Evolutionary conservation across 108 stramenopile species (phyloP).

Genomic region (Epithemia pelagica): DNA sequence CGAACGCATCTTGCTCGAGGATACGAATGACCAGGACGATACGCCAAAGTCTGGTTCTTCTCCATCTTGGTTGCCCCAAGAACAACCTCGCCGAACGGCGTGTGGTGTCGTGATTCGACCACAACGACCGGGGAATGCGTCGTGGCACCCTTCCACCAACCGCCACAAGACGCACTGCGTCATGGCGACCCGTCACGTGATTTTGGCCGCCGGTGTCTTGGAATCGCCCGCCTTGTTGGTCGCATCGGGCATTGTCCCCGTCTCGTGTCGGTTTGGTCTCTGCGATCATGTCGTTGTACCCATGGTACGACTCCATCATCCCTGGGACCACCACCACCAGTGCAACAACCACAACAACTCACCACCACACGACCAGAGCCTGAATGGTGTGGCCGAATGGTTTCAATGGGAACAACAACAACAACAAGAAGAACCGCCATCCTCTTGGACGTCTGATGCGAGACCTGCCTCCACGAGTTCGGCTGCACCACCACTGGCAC

Average conservation of each 20-base stretch:
- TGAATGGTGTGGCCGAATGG: conserved; percentile 24
- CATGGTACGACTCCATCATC: background rate
- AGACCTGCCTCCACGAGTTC: background rate
- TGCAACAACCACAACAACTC: conserved; percentile 7
- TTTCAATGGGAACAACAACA: conserved; percentile 2
- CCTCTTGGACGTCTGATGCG: too few relatives aligned
- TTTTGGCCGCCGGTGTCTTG: conserved; percentile 67
- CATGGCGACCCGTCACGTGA: conserved; percentile 10
- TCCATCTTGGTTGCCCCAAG: too few relatives aligned
- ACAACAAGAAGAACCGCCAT: too few relatives aligned
- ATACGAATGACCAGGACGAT: background rate
- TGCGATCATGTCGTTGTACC: conserved; percentile 12
- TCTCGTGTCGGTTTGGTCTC: conserved; percentile 15
- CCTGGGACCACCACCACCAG: background rate
- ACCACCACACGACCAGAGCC: background rate
- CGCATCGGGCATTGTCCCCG: conserved; percentile 47
- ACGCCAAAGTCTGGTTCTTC: too few relatives aligned
- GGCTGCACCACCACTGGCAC: background rate
- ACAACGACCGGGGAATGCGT: too few relatives aligned
- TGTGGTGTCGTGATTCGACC: too few relatives aligned
- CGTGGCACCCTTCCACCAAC: too few relatives aligned
- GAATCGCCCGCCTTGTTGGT: conserved; percentile 58
- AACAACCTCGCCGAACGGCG: too few relatives aligned
- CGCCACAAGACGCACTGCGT: background rate
- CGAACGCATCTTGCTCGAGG: background rate